Percentiles rank a stretch among this genome's conserved stretches.
Conservation (phyloP, 179 eudicot genomes). For the Patellifolia procumbens region DNA sequence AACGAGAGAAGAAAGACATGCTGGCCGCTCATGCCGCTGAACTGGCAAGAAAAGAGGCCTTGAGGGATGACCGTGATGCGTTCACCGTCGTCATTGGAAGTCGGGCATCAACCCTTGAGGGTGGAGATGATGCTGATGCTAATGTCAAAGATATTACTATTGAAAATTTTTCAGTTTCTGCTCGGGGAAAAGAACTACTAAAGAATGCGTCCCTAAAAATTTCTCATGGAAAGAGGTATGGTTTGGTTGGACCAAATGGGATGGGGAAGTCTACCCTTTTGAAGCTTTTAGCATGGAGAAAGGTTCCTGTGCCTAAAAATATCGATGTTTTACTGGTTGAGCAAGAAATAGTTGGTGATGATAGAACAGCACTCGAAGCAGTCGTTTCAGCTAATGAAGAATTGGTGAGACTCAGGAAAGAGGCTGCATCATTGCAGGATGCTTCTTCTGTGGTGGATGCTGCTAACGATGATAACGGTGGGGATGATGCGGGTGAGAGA, state of each 20-base stretch:
- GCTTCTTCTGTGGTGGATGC: conserved; percentile 33
- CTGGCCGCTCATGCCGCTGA: conserved; percentile 55
- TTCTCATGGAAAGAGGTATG: conserved; percentile 91
- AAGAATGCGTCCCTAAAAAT: conserved; percentile 78
- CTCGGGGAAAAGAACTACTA: conserved; percentile 82
- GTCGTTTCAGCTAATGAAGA: conserved; percentile 92
- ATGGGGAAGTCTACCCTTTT: conserved; percentile 86
- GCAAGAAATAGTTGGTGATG: conserved; percentile 90
- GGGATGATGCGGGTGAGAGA: conserved; percentile 63
- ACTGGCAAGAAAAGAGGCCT: conserved; percentile 59
- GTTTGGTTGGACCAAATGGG: conserved; percentile 90
- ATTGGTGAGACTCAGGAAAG: conserved; percentile 64
- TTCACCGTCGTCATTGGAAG: conserved; percentile 67
- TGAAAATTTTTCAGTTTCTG: conserved; percentile 81
- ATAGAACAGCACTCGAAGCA: conserved; percentile 77
- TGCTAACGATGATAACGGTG: conserved; percentile 32
- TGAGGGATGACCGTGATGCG: conserved; percentile 81
- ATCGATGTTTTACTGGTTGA: conserved; percentile 86
- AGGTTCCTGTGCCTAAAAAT: conserved; percentile 86
- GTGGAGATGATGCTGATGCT: conserved; percentile 81
- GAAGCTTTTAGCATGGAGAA: conserved; percentile 93
- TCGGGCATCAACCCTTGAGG: conserved; percentile 68
- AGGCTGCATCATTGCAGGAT: conserved; percentile 65
- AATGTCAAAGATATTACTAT: conserved; percentile 76
- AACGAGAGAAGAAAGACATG: conserved; percentile 76